These are phyloP conservation scores for Phytophthora pluvialis DNA, from an alignment of 352 stramenopile species.

Conservation along the genomic window DNA sequence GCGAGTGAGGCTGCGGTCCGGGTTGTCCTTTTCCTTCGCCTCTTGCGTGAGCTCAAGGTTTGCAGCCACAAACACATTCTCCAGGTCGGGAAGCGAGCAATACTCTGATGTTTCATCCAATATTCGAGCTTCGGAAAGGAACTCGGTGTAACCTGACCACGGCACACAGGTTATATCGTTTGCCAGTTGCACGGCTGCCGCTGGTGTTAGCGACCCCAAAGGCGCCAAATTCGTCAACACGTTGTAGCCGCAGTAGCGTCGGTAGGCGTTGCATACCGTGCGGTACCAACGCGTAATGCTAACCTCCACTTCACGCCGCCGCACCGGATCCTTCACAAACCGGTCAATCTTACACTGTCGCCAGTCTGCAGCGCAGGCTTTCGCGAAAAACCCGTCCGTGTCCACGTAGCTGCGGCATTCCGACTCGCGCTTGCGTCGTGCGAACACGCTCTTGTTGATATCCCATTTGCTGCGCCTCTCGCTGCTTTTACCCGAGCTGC, in stretches of 20 bases:
- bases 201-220: constrained; percentile 43
- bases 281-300: constrained; percentile 63
- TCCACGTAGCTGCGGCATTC: constrained; percentile 69
- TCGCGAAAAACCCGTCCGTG: constrained; percentile 69
- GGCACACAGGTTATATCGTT: constrained; percentile 74
- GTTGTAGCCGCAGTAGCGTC: constrained; percentile 70
- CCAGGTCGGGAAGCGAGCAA: constrained; percentile 67
- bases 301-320: constrained; percentile 64
- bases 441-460: constrained; percentile 85
- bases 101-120: constrained; percentile 75
- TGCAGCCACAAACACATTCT: constrained; percentile 84
- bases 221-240: constrained; percentile 59
- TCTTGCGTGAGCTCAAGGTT: constrained; percentile 83
- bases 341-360: constrained; percentile 79
- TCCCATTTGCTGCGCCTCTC: constrained; percentile 62
- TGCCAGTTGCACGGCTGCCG: constrained; percentile 60
- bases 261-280: constrained; percentile 64
- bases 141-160: constrained; percentile 78
- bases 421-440: constrained; percentile 59
- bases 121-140: constrained; percentile 64
- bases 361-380: constrained; percentile 74
- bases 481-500: constrained; percentile 51
- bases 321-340: constrained; percentile 68
- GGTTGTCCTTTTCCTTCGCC: constrained; percentile 83
- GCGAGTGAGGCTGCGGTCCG: constrained; percentile 73